Percentiles rank a stretch among this genome's conserved stretches.
Conservation (phyloP, 176 grass and related monocot species). For the Ampelocalamus luodianensis region DNA sequence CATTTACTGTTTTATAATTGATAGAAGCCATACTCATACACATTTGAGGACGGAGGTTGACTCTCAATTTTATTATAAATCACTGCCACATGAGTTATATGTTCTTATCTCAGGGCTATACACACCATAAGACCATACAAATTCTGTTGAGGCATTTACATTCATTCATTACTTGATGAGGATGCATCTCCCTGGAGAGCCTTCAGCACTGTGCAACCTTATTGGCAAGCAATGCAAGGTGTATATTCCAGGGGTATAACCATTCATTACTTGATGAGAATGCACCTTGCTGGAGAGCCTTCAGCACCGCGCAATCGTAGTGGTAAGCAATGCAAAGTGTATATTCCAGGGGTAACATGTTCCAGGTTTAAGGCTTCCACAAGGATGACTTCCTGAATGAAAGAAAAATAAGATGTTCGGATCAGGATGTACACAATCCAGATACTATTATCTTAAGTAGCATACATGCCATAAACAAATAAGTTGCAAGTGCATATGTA, state of each 20-base stretch:
- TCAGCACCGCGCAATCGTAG: slow-evolving; percentile 62
- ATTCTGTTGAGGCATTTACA: too few relatives aligned
- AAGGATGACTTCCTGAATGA: slow-evolving; percentile 59
- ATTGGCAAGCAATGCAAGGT: too few relatives aligned
- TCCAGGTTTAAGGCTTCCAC: slow-evolving; percentile 68
- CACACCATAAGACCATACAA: too few relatives aligned
- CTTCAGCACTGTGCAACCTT: too few relatives aligned
- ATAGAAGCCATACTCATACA: neutral
- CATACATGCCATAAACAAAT: neutral
- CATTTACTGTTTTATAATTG: slow-evolving; percentile 12
- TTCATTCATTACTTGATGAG: too few relatives aligned
- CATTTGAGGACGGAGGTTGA: too few relatives aligned
- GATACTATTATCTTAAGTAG: neutral
- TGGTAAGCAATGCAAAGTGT: slow-evolving; percentile 66
- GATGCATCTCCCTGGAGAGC: too few relatives aligned
- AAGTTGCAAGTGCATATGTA: too few relatives aligned
- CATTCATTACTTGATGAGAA: slow-evolving; percentile 57
- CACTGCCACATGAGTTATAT: too few relatives aligned
- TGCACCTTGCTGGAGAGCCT: slow-evolving; percentile 65
- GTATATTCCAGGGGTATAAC: too few relatives aligned
- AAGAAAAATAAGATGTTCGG: slow-evolving; percentile 4
- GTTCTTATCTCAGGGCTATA: too few relatives aligned
- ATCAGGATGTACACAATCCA: neutral
- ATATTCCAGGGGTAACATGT: slow-evolving; percentile 47
- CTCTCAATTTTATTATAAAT: too few relatives aligned